Evolutionary conservation across 805 yeast species (phyloP).

Genomic region (Wickerhamiella azyma): DNA sequence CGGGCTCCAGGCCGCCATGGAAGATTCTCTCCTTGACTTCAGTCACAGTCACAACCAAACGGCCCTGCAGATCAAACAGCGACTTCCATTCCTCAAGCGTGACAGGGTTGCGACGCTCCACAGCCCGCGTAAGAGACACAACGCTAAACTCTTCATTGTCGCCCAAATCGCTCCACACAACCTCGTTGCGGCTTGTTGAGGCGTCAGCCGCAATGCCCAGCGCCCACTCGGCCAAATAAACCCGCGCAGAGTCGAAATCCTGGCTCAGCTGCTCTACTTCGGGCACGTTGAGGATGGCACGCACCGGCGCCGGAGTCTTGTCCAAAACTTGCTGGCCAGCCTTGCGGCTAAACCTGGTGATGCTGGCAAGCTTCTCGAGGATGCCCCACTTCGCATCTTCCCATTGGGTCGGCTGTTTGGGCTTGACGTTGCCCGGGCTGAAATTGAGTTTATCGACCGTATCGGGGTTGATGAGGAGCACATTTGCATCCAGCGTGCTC

Average conservation of each 20-base stretch:
- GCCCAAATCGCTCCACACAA: slow-evolving; percentile 27
- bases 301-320: slow-evolving; percentile 42
- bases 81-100: slow-evolving; percentile 66
- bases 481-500: slow-evolving; percentile 57
- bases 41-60: slow-evolving; percentile 52
- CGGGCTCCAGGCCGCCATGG: slow-evolving; percentile 69
- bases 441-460: slow-evolving; percentile 50
- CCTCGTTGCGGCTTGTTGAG: slow-evolving; percentile 34
- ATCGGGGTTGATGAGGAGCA: slow-evolving; percentile 68
- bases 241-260: slow-evolving; percentile 86
- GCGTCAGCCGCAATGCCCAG: slow-evolving; percentile 86
- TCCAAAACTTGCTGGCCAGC: slow-evolving; percentile 49
- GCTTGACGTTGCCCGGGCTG: slow-evolving; percentile 31
- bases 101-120: slow-evolving; percentile 58
- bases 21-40: slow-evolving; percentile 77
- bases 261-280: slow-evolving; percentile 71
- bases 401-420: slow-evolving; percentile 24
- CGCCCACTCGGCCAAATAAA: slow-evolving; percentile 94
- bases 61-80: slow-evolving; percentile 68
- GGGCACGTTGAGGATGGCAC: slow-evolving; percentile 52
- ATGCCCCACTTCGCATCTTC: slow-evolving; percentile 75
- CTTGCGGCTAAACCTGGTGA: slow-evolving; percentile 49
- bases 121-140: slow-evolving; percentile 34
- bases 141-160: slow-evolving; percentile 32
- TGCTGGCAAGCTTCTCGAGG: slow-evolving; percentile 69